phyloP scores from a whole-genome alignment of 2,329 filamentous ascomycete genomes.

The Stachybotrys chlorohalonatus region DNA sequence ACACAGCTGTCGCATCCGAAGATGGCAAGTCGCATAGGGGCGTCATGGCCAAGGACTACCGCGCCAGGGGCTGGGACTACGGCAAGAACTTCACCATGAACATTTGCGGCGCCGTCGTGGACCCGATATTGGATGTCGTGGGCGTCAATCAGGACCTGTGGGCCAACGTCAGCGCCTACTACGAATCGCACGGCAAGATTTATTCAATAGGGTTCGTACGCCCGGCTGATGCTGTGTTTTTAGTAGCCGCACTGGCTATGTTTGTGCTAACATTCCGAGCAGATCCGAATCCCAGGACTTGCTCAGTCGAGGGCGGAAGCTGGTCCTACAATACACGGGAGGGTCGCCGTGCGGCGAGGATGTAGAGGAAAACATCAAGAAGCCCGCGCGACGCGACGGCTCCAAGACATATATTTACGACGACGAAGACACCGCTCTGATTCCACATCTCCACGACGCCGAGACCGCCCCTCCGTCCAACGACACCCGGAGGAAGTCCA shows the following conservation, averaged over 20 bases:
- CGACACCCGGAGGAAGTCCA: constrained; percentile 55
- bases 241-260: not conserved
- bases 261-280: constrained; percentile 1
- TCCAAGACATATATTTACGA: constrained; percentile 17
- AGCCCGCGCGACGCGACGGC: constrained; percentile 17
- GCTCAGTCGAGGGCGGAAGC: constrained; percentile 57
- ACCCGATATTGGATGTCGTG: constrained; percentile 51
- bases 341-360: constrained; percentile 63
- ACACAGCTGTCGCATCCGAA: constrained; percentile 35
- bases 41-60: constrained; percentile 40
- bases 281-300: constrained; percentile 41
- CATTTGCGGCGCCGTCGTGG: constrained; percentile 68
- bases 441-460: constrained; percentile 3
- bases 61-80: constrained; percentile 67
- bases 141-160: constrained; percentile 54
- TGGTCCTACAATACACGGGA: constrained; percentile 67
- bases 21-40: constrained; percentile 35
- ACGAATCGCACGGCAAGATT: constrained; percentile 53
- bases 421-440: constrained; percentile 12
- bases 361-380: constrained; percentile 21
- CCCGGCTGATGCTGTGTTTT: not conserved
- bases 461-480: constrained; percentile 21
- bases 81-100: constrained; percentile 77
- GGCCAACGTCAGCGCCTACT: constrained; percentile 73
- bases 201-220: constrained; percentile 67